These are phyloP conservation scores for Penicillium crystallinum DNA, from an alignment of 495 filamentous ascomycete genomes.

Conservation along the genomic window DNA sequence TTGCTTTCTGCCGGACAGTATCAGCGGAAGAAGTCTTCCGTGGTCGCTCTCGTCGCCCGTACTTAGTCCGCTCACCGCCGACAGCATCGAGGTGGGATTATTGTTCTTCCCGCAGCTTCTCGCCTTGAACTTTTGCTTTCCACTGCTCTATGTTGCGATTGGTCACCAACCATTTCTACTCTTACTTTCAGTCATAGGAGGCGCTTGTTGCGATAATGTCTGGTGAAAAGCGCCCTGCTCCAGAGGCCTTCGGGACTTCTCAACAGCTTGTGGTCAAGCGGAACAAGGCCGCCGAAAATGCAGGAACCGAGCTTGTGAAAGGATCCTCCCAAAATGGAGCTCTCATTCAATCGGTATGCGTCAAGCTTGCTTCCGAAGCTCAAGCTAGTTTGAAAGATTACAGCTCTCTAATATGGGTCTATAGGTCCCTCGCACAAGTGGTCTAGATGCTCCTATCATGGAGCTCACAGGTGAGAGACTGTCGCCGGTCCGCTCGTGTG, in stretches of 20 bases:
- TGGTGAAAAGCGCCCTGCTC: slow-evolving; percentile 81
- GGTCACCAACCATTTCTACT: neutral
- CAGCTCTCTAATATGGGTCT: slow-evolving; percentile 5
- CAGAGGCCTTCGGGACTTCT: slow-evolving; percentile 68
- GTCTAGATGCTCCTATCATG: slow-evolving; percentile 88
- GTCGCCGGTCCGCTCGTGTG: neutral
- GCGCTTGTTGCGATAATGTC: slow-evolving; percentile 56
- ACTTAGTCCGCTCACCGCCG: slow-evolving; percentile 14
- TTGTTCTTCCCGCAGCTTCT: slow-evolving; percentile 28
- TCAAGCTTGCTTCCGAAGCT: neutral
- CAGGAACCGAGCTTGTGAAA: slow-evolving; percentile 57
- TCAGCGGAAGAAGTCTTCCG: too few relatives aligned
- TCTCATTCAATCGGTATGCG: slow-evolving; percentile 77
- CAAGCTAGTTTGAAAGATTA: neutral
- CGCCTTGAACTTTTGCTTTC: slow-evolving; percentile 20
- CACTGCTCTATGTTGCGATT: slow-evolving; percentile 3
- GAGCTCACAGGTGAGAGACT: slow-evolving; percentile 68
- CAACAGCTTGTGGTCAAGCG: slow-evolving; percentile 80
- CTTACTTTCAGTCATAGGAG: neutral
- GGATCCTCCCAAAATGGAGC: slow-evolving; percentile 64
- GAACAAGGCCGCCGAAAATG: slow-evolving; percentile 66
- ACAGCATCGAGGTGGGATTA: slow-evolving; percentile 17
- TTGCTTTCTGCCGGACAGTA: neutral
- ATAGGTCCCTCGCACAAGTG: slow-evolving; percentile 78
- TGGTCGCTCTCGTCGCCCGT: slow-evolving; percentile 2